Evolutionary conservation across 306 rosid genomes (phyloP), one percentile per base, ranked within the genome.

Genomic region (Lupinus albus): DNA sequence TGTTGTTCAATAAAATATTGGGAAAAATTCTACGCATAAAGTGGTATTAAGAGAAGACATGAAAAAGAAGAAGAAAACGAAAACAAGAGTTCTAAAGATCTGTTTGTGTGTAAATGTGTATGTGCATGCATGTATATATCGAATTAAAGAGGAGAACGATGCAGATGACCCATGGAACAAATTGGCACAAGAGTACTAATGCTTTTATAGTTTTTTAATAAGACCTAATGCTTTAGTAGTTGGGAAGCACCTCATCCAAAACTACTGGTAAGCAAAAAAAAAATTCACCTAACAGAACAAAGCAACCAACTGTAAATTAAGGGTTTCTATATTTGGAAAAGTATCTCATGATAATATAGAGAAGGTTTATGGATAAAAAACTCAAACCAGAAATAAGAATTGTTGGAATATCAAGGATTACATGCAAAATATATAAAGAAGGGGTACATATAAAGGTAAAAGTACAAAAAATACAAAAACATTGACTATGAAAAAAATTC

Each of bases 121-220:
- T 2, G 1, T 36, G 7, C 28, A 46, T 20, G 16, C 21, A 59
- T 46, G 9, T 12, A 5, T 66, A 6, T 33, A 33, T 33, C 38
- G 6, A 33, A 33, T 66, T 5, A 35, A 65, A 66, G 47, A 65
- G 8, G 32, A 59, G 16, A 28, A 30, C 0, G 50, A 41, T 17
- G 16, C 9, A 55, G 32, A 64, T 45, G 38, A 44, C 50, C 42
- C 17, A 33, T 30, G 56, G 28, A 20, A 64, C 44, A 3, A 54
- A n/a, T 17, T 6, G 50, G n/a, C 48, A 25, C 65, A 30, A 66
- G 71, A 66, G 49, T 38, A 21, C 18, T 49, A 16, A 41, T 61
- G 52, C 49, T 14, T 28, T 36, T 4, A 59, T 36, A 36, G 20
- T 35, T 41, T 33, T 45, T 13, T 21, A 25, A 55, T 55, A 63